A percentile compares a stretch with the other conserved stretches of the same genome.
Evolutionary conservation across 2,329 filamentous ascomycete species (phyloP).

Genomic region (Blastomyces parvus): DNA sequence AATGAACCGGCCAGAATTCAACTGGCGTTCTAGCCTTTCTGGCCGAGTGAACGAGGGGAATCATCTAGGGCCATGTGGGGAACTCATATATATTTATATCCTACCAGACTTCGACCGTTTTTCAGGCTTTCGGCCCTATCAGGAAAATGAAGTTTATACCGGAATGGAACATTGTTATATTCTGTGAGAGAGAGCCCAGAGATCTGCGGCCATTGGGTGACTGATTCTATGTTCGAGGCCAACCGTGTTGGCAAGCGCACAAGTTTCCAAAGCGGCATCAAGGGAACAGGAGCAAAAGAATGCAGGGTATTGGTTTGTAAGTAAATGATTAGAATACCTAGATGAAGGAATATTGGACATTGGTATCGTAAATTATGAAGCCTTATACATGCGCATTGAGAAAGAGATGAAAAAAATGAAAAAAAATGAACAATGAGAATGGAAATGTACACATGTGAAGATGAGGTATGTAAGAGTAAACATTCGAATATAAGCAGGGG

Average conservation of each 20-base stretch:
- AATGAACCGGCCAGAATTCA: background rate
- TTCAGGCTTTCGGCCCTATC: background rate
- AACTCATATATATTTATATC: too few relatives aligned
- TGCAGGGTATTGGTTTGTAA: background rate
- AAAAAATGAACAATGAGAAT: constrained; percentile 20
- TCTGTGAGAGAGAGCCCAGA: background rate
- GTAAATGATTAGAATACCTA: background rate
- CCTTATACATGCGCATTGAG: background rate
- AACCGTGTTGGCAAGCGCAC: background rate
- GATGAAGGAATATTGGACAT: background rate
- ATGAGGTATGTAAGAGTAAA: too few relatives aligned
- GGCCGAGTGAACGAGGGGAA: background rate
- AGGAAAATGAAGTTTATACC: too few relatives aligned
- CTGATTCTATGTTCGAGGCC: background rate
- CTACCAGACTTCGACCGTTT: background rate
- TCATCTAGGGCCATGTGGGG: background rate
- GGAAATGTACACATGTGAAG: background rate
- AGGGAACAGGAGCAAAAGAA: background rate
- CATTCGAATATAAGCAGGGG: too few relatives aligned
- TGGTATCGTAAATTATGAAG: background rate
- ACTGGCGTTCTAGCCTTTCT: background rate
- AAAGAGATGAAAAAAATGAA: background rate
- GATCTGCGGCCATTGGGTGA: background rate
- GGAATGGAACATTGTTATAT: background rate
- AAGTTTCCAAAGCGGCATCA: background rate